Evolutionary conservation across 345 rosid species (phyloP), one percentile per base, ranked within the genome.

Genomic region (Eucalyptus cloeziana): DNA sequence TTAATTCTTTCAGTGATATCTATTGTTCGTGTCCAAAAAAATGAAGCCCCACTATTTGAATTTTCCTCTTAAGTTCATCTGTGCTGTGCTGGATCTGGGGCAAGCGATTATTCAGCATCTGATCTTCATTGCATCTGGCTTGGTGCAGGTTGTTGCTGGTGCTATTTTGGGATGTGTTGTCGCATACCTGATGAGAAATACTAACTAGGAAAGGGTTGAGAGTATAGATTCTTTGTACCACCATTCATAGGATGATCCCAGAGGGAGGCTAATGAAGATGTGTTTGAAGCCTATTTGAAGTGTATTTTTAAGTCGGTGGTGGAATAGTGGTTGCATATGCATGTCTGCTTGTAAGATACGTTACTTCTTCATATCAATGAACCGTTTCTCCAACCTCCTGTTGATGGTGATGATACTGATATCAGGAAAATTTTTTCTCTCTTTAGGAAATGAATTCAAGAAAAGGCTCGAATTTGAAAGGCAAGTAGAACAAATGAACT

Each of bases 101-200:
- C 83, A 37, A 71, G 43, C 49, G 2, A 9, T 13, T 44, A 37
- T 43, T 58, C 54, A 8, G 49, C 81, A 43, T 24, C 86, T 43
- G 87, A 51, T 54, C 16, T 86, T 33, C 49, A 54, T 25, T 71
- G 86, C 87, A 51, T 81, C 9, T 60, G 31, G 60, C 31, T 80
- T 86, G 89, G n/a, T 86, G 87, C 96, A 97, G 99, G 99, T 97
- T 86, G 95, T 94, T 85, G 99, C 94, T 11, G 99, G 99, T 85
- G 94, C 95, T 22, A 19, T 95, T 21, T 88, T 97, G 94, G 99
- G 99, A 88, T 94, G 95, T 89, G 56, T 96, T 49, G 97, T 96
- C 49, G 98, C 95, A 2, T 95, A 91, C 90, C 90, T 96, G 90
- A 96, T 95, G 98, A 94, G 98, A 92, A 93, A 83, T 88, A 91